These are phyloP conservation scores for Phialophora expanda DNA, from an alignment of 2,329 filamentous ascomycete species.

Conservation along the genomic window DNA sequence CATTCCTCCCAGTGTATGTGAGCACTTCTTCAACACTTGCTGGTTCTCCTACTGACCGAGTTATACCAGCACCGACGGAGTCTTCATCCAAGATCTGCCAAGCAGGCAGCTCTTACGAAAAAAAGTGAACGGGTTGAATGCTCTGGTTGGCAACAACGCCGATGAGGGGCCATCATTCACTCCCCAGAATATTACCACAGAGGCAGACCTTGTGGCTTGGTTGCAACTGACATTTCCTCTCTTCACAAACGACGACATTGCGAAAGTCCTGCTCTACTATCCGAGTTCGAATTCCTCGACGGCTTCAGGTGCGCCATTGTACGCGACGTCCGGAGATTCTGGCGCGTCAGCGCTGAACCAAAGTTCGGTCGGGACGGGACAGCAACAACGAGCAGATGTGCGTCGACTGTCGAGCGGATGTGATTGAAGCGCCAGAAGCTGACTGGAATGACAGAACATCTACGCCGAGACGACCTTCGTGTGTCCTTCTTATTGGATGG, in stretches of 20 bases:
- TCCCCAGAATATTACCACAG: conserved; percentile 52
- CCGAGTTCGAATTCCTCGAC: conserved; percentile 42
- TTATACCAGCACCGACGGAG: conserved; percentile 46
- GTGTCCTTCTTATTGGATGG: conserved; percentile 62
- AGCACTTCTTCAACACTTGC: background rate
- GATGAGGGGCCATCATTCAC: conserved; percentile 58
- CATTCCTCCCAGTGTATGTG: conserved; percentile 49
- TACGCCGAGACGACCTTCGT: conserved; percentile 62
- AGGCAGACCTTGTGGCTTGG: conserved; percentile 49
- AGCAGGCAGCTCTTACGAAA: conserved; percentile 46
- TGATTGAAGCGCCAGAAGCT: background rate
- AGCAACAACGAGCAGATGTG: conserved; percentile 57
- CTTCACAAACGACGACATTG: conserved; percentile 49
- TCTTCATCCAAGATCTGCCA: conserved; percentile 47
- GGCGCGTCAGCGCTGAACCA: conserved; percentile 57
- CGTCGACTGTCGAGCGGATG: background rate
- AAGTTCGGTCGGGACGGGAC: conserved; percentile 56
- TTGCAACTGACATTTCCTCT: conserved; percentile 50
- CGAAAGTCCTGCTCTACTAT: conserved; percentile 49
- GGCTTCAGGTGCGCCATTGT: conserved; percentile 40
- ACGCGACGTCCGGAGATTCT: conserved; percentile 47
- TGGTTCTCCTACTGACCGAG: background rate
- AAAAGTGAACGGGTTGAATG: conserved; percentile 48
- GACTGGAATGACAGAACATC: conserved; percentile 48
- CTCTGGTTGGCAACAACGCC: conserved; percentile 54